Base-by-base conservation (phyloP, 2,329 filamentous ascomycete genomes). In the Paracorniculantispora psalliotae region DNA sequence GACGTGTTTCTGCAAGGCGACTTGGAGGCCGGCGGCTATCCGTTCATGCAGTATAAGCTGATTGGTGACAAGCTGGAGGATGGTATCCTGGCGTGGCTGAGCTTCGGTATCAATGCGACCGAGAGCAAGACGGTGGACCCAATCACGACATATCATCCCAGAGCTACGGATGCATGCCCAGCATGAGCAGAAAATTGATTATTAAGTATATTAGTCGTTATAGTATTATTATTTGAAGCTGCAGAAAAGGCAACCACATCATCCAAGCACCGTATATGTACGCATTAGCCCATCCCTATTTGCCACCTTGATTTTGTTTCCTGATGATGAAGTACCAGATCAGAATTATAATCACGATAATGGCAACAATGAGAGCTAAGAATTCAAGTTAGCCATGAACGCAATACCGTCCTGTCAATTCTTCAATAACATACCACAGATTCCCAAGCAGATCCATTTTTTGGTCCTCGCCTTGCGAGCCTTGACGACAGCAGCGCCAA, bases 381-480 rank as follows among this genome's bases (percentile, higher is more conserved):
- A 37, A 15, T 15, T 4, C 12, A 3, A 15, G 17, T 37, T 15
- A 37, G 33, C 33, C 12, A 37, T 37, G 17, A 12, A 15, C 12
- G 3, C 33, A 12, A 37, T 37, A 9, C 4, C 12, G 10, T 15
- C 7, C 33, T 13, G 33, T 9, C 33, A 9, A 12, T 8, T 15
- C 3, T 37, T 8, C 12, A 15, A 13, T 9, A 37, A 37, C 33
- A 15, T 37, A 37, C 33, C 80, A 66, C 80, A 77, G 68, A 97
- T 90, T 67, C 88, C 86, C 66, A 96, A 77, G 80, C 92, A 96
- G 72, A 90, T 92, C 92, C 92, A 96, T 89, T 97, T 97, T 91
- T 96, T 96, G 79, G 86, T 90, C 66, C 90, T 83, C 53, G 88
- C 90, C 66, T 85, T 84, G 71, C 88, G 82, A 10, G 93, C 92